Evolutionary conservation across 768 basidiomycete genomes (phyloP), one percentile per base, ranked within the genome.

Genomic region (Russula olivacea): DNA sequence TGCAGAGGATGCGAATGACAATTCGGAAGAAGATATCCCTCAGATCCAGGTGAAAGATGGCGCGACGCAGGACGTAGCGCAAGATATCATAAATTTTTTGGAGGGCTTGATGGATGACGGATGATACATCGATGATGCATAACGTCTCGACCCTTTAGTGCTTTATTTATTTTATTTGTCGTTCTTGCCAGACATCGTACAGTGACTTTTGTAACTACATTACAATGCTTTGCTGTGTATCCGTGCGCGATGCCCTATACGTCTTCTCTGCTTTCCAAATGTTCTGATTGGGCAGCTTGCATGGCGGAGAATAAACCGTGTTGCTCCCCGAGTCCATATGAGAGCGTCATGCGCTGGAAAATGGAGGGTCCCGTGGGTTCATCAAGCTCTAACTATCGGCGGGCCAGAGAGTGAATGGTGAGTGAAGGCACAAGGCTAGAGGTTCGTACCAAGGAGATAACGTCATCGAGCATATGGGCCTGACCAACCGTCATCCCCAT

Each of bases 391-490:
- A 94, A 79, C 82, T 94, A 62, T 72, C 34, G 75, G 71, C 74
- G 75, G 47, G 21, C 40, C 15, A 38, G 38, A n/a, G 19, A 40
- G n/a, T 38, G 32, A 62, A 15, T 19, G 19, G 4, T 38, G 28
- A 40, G 30, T 7, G 28, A 28, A 23, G 51, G 14, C 28, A 17
- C 19, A 11, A 23, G 40, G 21, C 12, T 19, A 4, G 23, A 36
- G 17, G n/a, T 17, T 70, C 82, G 41, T 45, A 94, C 93, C 74
- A 96, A 72, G 2, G 89, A 85, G 63, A 98, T 94, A 55, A 98
- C 73, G 74, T 97, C 93, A 68, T 98, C 96, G 10, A 99, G 78
- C 14, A 98, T 78, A 75, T 97, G 93, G 0, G 95, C 93, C 71
- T 94, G 95, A 2, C 93, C 96, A 0, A 93, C 88, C 0, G 81